Percentiles rank a stretch among this genome's conserved stretches.
Evolutionary conservation across 768 basidiomycete genomes (phyloP).

Genomic region (Xerocomus spinulosus): DNA sequence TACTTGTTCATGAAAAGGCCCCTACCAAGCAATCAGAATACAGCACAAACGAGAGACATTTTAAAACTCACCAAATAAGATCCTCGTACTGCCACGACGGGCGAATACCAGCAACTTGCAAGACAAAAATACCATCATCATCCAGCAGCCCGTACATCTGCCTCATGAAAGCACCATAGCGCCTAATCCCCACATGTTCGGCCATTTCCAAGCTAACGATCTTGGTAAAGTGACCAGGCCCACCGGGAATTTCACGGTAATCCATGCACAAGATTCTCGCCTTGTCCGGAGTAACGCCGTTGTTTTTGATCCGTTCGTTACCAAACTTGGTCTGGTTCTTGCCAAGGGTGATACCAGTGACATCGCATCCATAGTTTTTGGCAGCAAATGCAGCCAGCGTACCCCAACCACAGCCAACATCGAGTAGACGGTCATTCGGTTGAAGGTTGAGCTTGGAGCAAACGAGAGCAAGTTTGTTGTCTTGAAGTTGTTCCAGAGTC

Average conservation of each 20-base stretch:
- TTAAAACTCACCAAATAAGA: constrained; percentile 69
- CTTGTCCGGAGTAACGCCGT: constrained; percentile 65
- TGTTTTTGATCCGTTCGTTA: constrained; percentile 77
- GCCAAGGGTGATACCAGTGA: constrained; percentile 90
- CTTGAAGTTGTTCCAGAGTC: constrained; percentile 91
- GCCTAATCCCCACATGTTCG: constrained; percentile 96
- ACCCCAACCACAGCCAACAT: constrained; percentile 95
- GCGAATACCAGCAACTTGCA: constrained; percentile 96
- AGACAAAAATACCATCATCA: constrained; percentile 90
- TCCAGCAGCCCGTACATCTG: constrained; percentile 93
- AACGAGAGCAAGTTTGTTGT: constrained; percentile 94
- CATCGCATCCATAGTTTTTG: constrained; percentile 96
- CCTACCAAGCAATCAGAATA: constrained; percentile 37
- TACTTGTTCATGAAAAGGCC: constrained; percentile 99
- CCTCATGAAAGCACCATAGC: constrained; percentile 81
- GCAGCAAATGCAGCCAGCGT: constrained; percentile 91
- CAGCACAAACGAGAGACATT: no score
- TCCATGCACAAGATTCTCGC: constrained; percentile 92
- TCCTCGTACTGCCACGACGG: constrained; percentile 99
- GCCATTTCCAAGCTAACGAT: constrained; percentile 98
- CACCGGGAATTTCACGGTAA: constrained; percentile 83
- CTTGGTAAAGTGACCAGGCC: constrained; percentile 77
- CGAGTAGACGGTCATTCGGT: constrained; percentile 77
- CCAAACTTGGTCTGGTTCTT: constrained; percentile 92
- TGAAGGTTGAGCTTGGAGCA: constrained; percentile 92